A percentile compares a stretch with the other conserved stretches of the same genome.
phyloP scores from a whole-genome alignment of 805 yeast species.

The Brettanomyces anomalus region DNA sequence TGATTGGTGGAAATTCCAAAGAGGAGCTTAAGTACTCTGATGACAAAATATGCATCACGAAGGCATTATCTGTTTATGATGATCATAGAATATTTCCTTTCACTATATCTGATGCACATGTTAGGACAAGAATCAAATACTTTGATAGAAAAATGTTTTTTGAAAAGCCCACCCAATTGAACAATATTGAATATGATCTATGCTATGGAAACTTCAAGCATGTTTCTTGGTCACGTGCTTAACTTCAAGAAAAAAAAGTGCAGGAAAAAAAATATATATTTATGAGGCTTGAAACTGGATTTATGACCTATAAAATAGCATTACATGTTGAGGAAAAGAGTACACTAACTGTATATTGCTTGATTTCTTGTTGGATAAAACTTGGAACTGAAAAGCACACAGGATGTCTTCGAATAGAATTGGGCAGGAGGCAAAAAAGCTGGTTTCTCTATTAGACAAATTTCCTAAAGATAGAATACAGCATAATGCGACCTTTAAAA shows the following conservation, averaged over 20 bases:
- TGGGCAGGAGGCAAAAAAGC: conserved; percentile 33
- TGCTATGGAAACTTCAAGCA: not conserved
- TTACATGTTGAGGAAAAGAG: no score
- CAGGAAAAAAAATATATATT: no score
- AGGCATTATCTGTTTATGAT: not conserved
- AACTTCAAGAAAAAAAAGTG: not conserved
- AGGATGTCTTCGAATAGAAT: conserved; percentile 1
- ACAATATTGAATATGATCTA: conserved; percentile 1
- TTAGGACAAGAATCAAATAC: not conserved
- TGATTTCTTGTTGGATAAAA: no score
- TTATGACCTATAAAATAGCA: no score
- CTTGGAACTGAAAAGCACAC: no score
- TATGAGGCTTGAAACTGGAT: no score
- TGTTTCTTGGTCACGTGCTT: not conserved
- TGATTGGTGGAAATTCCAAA: conserved; percentile 6
- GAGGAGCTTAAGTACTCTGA: not conserved
- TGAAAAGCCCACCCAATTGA: conserved; percentile 4
- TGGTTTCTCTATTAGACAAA: conserved; percentile 48
- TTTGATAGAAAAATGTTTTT: not conserved
- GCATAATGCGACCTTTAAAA: conserved; percentile 64
- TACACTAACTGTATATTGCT: no score
- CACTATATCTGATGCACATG: not conserved
- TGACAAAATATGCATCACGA: conserved; percentile 1
- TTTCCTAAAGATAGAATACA: conserved; percentile 63
- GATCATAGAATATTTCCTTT: not conserved